A percentile compares a stretch with the other conserved stretches of the same genome.
These are phyloP conservation scores for Colletotrichum abscissum DNA, from an alignment of 2,329 filamentous ascomycete genomes.

Conservation along the genomic window DNA sequence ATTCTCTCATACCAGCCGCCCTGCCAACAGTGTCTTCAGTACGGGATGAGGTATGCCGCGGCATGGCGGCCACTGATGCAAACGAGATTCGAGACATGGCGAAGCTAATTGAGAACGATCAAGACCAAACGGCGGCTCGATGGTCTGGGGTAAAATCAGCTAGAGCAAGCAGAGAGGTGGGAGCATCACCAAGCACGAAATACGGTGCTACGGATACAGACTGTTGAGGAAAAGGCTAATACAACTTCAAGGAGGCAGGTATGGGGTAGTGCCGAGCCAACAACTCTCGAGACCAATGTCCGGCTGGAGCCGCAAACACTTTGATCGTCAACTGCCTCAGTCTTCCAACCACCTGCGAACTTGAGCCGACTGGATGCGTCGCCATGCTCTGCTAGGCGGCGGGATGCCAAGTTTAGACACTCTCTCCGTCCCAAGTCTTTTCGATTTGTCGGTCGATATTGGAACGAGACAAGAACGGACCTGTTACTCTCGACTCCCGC, in stretches of 20 bases:
- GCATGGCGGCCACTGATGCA: not conserved
- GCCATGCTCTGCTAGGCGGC: not conserved
- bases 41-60: not conserved
- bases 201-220: not conserved
- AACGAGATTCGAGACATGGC: not conserved
- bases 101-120: not conserved
- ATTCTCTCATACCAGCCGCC: not conserved
- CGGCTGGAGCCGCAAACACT: conserved; percentile 22
- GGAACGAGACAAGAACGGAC: not conserved
- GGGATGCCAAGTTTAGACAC: not conserved
- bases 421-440: not conserved
- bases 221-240: not conserved
- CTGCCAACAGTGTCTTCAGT: conserved; percentile 13
- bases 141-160: not conserved
- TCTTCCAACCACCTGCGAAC: not conserved
- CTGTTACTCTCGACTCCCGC: not conserved
- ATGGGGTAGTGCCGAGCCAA: not conserved
- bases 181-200: not conserved
- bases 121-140: conserved; percentile 22
- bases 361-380: not conserved
- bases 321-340: not conserved
- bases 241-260: not conserved
- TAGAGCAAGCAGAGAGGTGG: not conserved
- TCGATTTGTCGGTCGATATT: not conserved
- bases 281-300: not conserved